Percentiles rank a stretch among this genome's conserved stretches.
Evolutionary conservation across 2,329 filamentous ascomycete species (phyloP).

Genomic region (Ophiostoma sp.): DNA sequence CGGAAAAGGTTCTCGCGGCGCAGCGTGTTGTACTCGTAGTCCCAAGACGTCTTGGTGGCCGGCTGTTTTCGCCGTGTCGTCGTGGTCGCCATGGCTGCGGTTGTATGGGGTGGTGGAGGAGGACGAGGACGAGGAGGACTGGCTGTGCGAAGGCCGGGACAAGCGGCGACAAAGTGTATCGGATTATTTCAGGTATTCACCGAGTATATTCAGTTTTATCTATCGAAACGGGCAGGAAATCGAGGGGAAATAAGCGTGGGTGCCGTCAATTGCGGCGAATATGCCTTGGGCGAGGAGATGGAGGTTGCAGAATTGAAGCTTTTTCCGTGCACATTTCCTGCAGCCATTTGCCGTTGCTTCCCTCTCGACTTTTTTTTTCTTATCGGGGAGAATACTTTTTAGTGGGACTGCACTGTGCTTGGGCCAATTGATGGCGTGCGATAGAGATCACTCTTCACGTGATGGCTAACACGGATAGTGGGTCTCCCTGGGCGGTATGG

Average conservation of each 20-base stretch:
- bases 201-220: neutral
- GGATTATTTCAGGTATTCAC: neutral
- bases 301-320: slow-evolving; percentile 12
- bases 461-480: slow-evolving; percentile 7
- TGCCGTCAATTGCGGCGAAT: slow-evolving; percentile 15
- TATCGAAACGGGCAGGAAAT: neutral
- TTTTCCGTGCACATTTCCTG: slow-evolving; percentile 12
- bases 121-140: slow-evolving; percentile 3
- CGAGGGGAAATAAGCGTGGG: neutral
- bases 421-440: neutral
- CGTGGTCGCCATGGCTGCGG: slow-evolving; percentile 20
- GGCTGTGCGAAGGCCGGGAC: neutral
- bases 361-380: slow-evolving; percentile 23
- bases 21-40: slow-evolving; percentile 77
- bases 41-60: slow-evolving; percentile 66
- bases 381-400: slow-evolving; percentile 20
- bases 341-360: slow-evolving; percentile 6
- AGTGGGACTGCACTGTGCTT: neutral
- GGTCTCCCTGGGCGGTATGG: neutral
- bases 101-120: neutral
- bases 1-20: slow-evolving; percentile 83
- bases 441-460: slow-evolving; percentile 1
- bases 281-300: neutral
- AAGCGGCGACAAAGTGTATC: neutral
- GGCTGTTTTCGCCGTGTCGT: slow-evolving; percentile 26